Evolutionary conservation across 192 early-diverging fungal genomes (phyloP), one percentile per base, ranked within the genome.

Genomic region (Umbelopsis isabellina): DNA sequence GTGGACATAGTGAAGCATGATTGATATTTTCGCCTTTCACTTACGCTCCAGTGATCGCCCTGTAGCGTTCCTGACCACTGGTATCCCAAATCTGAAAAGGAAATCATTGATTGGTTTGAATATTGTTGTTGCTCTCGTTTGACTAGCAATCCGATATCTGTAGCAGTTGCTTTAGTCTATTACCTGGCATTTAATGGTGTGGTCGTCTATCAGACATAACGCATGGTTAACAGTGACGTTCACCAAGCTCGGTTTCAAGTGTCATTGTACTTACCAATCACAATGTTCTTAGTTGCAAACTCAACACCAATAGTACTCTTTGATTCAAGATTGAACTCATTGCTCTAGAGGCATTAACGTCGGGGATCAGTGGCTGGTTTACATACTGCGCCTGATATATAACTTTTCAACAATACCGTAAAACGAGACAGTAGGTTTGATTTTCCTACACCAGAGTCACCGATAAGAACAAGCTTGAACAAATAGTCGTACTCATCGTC

Each of bases 251-350:
- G 37, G 9, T 16, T 10, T 33, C 9, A 11, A 33, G 7, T 5
- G 33, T 13, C 18, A 49, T 5, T 49, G 4, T 13, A 13, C 55
- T 61, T 61, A 61, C 55, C 55, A 35, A 61, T 61, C 15, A 61
- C 55, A 35, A 84, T 74, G 47, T 77, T 78, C 64, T 78, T 81
- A 15, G 83, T 84, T 11, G 80, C 77, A 52, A 84, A 82, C 51
- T 82, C 83, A 18, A 84, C 79, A 47, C 83, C 97, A 79, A 99
- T 99, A 68, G 96, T 98, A 25, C 95, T 95, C 82, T 97, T 98
- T 74, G 95, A 97, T 80, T 97, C 95, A 71, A 96, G 84, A 82
- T 94, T 96, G 84, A 99, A 99, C 83, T 97, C 95, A 87, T 98
- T 94, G 41, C 65, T 77, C 76, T 77, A 15, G 46, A 4, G 46